phyloP scores from a whole-genome alignment of 2,329 filamentous ascomycete genomes.

The Dothideomycetes sp. region DNA sequence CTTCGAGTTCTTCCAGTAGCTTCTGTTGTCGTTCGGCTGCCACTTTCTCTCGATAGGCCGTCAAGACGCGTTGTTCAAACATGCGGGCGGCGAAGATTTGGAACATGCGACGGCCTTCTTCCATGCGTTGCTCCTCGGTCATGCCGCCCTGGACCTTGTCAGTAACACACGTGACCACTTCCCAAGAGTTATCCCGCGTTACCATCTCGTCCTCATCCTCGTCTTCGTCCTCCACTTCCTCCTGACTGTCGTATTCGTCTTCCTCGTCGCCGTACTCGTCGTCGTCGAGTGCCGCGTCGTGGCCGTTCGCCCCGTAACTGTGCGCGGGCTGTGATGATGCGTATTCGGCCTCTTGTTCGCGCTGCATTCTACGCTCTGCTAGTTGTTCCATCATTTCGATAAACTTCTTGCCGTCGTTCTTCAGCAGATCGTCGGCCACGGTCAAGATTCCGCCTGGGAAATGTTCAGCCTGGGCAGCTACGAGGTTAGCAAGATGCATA shows the following conservation, averaged over 20 bases:
- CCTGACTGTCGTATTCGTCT: conserved; percentile 52
- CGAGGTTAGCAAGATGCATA: conserved; percentile 28
- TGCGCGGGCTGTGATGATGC: conserved; percentile 52
- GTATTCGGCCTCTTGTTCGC: conserved; percentile 79
- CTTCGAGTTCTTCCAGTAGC: conserved; percentile 81
- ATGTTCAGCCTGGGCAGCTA: conserved; percentile 19
- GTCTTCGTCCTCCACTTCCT: conserved; percentile 54
- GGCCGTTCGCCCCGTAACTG: conserved; percentile 41
- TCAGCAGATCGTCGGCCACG: conserved; percentile 93
- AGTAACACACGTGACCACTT: conserved; percentile 11
- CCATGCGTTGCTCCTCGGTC: conserved; percentile 98
- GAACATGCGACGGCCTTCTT: conserved; percentile 96
- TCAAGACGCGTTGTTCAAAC: conserved; percentile 96
- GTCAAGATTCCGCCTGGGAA: conserved; percentile 86
- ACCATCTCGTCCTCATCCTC: conserved; percentile 54
- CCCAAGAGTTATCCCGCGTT: conserved; percentile 17
- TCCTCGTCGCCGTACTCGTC: conserved; percentile 77
- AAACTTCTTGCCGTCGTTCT: conserved; percentile 98
- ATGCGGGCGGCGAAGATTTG: conserved; percentile 98
- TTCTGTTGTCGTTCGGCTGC: conserved; percentile 84
- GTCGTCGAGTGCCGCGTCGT: conserved; percentile 64
- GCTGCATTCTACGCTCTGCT: conserved; percentile 91
- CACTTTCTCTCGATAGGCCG: conserved; percentile 96
- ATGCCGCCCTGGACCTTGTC: conserved; percentile 63
- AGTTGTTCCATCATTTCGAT: conserved; percentile 99